phyloP scores from a whole-genome alignment of 139 green algal genomes.

The Trebouxia sp. region DNA sequence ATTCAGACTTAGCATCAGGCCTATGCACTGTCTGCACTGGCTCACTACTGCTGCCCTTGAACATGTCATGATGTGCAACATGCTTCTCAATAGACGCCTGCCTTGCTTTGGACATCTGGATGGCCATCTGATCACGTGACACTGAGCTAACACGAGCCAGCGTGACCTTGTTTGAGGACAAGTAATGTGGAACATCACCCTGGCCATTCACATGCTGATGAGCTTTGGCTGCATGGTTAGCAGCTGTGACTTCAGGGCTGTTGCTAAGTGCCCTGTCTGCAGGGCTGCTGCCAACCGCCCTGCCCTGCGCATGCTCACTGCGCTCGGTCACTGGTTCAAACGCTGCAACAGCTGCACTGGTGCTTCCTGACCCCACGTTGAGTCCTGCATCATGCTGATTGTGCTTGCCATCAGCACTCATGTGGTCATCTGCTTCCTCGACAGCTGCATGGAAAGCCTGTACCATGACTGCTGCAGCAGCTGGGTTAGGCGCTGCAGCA shows the following conservation, averaged over 20 bases:
- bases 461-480: neutral
- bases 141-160: neutral
- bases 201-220: neutral
- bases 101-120: neutral
- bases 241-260: neutral
- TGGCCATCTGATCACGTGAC: neutral
- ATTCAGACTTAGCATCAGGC: neutral
- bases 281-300: neutral
- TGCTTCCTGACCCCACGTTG: neutral
- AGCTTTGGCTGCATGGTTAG: too few species aligned
- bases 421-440: neutral
- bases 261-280: neutral
- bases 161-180: neutral
- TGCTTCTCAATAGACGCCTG: conserved; percentile 15
- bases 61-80: conserved; percentile 8
- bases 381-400: neutral
- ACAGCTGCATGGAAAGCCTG: neutral
- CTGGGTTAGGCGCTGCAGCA: neutral
- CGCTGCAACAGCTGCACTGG: neutral
- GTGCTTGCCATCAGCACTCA: neutral
- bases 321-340: neutral
- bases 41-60: neutral
- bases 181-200: neutral
- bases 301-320: neutral
- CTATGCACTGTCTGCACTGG: conserved; percentile 5